Base-by-base conservation (phyloP, 1,284 basidiomycete species). In the Trametes versicolor region DNA sequence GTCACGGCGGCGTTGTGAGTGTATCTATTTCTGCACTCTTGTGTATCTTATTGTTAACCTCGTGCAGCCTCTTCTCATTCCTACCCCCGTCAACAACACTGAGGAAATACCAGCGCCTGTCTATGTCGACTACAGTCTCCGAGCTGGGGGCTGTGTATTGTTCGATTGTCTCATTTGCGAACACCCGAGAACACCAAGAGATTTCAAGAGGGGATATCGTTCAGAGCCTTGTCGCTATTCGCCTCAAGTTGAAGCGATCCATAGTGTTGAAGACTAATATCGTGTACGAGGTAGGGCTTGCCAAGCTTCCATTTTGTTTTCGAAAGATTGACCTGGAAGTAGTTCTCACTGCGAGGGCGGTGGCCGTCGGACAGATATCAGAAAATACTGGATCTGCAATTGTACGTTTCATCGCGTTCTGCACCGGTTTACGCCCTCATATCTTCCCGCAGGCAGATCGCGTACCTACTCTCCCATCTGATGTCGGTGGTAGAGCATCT, bases 351-450 rank as follows among this genome's bases (percentile, higher is more conserved):
- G 19, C 76, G 87, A 60, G 91, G 91, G 4, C 79, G 83, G 70
- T 93, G 91, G 91, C 91, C 91, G 2, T 83, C 83, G 21, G 75
- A 88, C 60, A 78, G 91, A 62, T 93, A 93, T 72, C 84, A 89
- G 47, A 85, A 81, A 54, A 83, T 92, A 36, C 75, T 88, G 61
- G 86, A 91, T 21, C 74, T 91, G 5, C 90, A 92, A 71, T 73
- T 89, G 90, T 91, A 69, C 62, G 81, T 6, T 19, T 7, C 29
- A 32, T 32, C 49, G 29, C 25, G 8, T 63, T 39, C 23, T 25
- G 10, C 19, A n/a, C 87, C 2, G 39, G 55, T 41, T 32, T 34
- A n/a, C 6, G 27, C 54, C 29, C 68, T 55, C 57, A 58, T 47
- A 58, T 36, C 52, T 39, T 36, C n/a, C 25, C 53, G 7, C 65